Conservation (phyloP, 2,329 filamentous ascomycete genomes). For the Cladophialophora psammophila region DNA sequence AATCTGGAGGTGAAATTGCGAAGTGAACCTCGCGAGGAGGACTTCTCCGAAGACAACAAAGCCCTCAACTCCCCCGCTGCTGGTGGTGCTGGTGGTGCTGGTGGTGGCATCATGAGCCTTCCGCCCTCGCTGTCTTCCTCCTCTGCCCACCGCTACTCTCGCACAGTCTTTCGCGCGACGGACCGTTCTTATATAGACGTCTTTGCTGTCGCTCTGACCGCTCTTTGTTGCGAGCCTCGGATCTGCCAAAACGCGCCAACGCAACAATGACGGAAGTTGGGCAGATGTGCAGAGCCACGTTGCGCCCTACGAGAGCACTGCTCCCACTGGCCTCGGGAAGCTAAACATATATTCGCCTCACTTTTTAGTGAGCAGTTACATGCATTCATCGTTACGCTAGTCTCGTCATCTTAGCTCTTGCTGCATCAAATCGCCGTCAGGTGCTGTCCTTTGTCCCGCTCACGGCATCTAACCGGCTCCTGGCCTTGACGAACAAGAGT, state of each 20-base stretch:
- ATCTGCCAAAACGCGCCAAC: slow-evolving; percentile 33
- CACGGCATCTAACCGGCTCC: slow-evolving; percentile 15
- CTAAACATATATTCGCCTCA: slow-evolving; percentile 36
- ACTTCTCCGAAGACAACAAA: slow-evolving; percentile 13
- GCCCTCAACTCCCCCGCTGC: neutral
- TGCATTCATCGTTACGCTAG: slow-evolving; percentile 26
- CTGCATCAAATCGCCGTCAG: slow-evolving; percentile 32
- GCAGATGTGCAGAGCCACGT: slow-evolving; percentile 37
- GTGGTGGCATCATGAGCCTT: slow-evolving; percentile 7
- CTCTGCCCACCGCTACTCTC: slow-evolving; percentile 5
- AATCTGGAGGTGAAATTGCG: neutral
- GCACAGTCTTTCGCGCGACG: slow-evolving; percentile 2
- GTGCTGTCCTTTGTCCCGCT: slow-evolving; percentile 26
- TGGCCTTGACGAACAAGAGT: slow-evolving; percentile 5
- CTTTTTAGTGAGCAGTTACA: slow-evolving; percentile 30
- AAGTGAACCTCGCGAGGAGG: neutral
- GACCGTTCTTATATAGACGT: slow-evolving; percentile 31
- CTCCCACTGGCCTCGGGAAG: slow-evolving; percentile 25
- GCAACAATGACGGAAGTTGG: slow-evolving; percentile 37
- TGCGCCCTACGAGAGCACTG: slow-evolving; percentile 31
- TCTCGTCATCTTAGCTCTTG: slow-evolving; percentile 14
- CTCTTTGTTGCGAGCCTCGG: slow-evolving; percentile 30
- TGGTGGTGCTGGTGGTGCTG: neutral
- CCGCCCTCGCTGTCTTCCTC: slow-evolving; percentile 6
- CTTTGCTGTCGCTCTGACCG: slow-evolving; percentile 28